phyloP scores from a whole-genome alignment of 106 monocot species.

The Dioscorea zingiberensis region DNA sequence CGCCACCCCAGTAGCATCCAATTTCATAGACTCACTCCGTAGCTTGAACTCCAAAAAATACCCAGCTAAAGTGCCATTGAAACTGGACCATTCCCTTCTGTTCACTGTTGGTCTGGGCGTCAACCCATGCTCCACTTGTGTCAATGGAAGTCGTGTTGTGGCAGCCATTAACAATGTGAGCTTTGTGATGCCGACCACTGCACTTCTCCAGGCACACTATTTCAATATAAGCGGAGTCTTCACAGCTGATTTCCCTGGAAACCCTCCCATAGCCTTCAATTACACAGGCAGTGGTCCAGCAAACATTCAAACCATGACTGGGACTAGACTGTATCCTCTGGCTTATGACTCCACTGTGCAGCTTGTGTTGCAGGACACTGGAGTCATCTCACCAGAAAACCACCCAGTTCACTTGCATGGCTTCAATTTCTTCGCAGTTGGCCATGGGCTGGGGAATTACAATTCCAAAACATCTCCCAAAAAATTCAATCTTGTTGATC shows the following conservation, averaged over 20 bases:
- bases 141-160: conserved; percentile 25
- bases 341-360: conserved; percentile 20
- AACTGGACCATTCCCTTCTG: conserved; percentile 39
- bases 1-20: conserved; percentile 30
- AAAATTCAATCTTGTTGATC: conserved; percentile 14
- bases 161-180: conserved; percentile 55
- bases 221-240: conserved; percentile 39
- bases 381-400: conserved; percentile 8
- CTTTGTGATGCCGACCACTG: conserved; percentile 53
- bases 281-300: conserved; percentile 23
- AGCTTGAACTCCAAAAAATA: conserved; percentile 40
- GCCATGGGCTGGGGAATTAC: conserved; percentile 14
- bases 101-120: conserved; percentile 55
- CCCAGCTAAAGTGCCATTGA: conserved; percentile 30
- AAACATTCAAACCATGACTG: conserved; percentile 23
- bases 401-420: conserved; percentile 16
- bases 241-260: conserved; percentile 39
- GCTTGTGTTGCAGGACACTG: conserved; percentile 4
- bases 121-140: conserved; percentile 44
- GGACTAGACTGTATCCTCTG: conserved; percentile 22
- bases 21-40: conserved; percentile 27
- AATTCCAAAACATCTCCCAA: background rate
- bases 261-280: conserved; percentile 24
- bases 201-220: conserved; percentile 53
- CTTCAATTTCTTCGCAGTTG: conserved; percentile 15